These are phyloP conservation scores for Phytophthora brassicae DNA, from an alignment of 352 stramenopile genomes.

Conservation along the genomic window DNA sequence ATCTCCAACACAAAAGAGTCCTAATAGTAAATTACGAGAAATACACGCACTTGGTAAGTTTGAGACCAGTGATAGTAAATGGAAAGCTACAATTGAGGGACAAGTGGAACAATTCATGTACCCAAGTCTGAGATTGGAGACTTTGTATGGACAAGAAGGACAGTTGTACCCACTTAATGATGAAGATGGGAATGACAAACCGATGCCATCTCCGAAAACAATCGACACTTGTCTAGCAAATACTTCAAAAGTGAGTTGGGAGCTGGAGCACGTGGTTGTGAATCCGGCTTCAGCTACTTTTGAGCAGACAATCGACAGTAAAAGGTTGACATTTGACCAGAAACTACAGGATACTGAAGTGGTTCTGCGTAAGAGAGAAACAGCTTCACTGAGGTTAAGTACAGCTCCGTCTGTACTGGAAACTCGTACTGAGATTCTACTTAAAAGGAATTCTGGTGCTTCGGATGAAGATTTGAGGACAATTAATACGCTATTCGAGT, in stretches of 20 bases:
- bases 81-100: slow-evolving; percentile 60
- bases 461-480: background rate
- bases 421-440: background rate
- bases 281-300: slow-evolving; percentile 27
- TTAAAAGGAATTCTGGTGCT: background rate
- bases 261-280: slow-evolving; percentile 42
- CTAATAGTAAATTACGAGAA: background rate
- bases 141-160: slow-evolving; percentile 33
- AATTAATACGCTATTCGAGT: slow-evolving; percentile 22
- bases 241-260: slow-evolving; percentile 54
- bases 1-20: background rate
- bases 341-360: slow-evolving; percentile 63
- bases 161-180: background rate
- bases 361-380: slow-evolving; percentile 49
- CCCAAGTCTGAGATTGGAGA: slow-evolving; percentile 59
- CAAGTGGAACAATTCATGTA: slow-evolving; percentile 80
- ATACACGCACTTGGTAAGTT: slow-evolving; percentile 50
- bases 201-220: slow-evolving; percentile 34
- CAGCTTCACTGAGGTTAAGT: slow-evolving; percentile 14
- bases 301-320: slow-evolving; percentile 29
- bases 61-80: slow-evolving; percentile 58
- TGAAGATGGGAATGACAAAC: background rate
- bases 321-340: slow-evolving; percentile 46
- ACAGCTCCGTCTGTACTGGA: background rate
- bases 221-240: slow-evolving; percentile 41